Conservation (phyloP, 2,329 filamentous ascomycete species). For the Talaromyces sp. region DNA sequence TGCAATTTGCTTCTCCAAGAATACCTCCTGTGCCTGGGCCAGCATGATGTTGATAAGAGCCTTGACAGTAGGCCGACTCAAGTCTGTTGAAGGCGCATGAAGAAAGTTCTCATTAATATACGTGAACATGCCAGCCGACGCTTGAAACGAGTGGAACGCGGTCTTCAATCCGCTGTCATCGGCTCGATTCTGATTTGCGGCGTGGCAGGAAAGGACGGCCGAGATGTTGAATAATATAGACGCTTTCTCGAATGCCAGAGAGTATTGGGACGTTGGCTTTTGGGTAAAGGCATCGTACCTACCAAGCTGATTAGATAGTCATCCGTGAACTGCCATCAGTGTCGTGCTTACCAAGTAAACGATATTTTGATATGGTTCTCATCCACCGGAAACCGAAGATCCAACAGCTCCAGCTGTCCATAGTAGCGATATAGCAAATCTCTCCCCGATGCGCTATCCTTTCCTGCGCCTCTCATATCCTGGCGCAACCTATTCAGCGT, state of each 20-base stretch:
- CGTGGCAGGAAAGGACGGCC: conserved; percentile 91
- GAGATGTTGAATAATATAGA: conserved; percentile 99
- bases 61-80: conserved; percentile 94
- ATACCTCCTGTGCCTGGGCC: conserved; percentile 94
- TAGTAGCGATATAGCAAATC: conserved; percentile 97
- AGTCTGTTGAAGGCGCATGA: conserved; percentile 90
- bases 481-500: conserved; percentile 92
- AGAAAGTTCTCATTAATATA: conserved; percentile 99
- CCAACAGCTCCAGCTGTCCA: conserved; percentile 89
- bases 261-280: conserved; percentile 95
- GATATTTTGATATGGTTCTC: conserved; percentile 99
- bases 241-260: conserved; percentile 93
- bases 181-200: conserved; percentile 82
- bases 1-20: conserved; percentile 89
- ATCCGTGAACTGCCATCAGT: background rate
- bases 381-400: conserved; percentile 92
- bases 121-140: conserved; percentile 97
- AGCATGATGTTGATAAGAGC: conserved; percentile 88
- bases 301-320: conserved; percentile 9
- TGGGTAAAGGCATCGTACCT: conserved; percentile 99
- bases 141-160: conserved; percentile 96
- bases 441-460: conserved; percentile 88
- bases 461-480: conserved; percentile 96
- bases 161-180: conserved; percentile 93
- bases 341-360: conserved; percentile 76